These are phyloP conservation scores for Lodderomyces metapsilosis DNA, from an alignment of 1,139 yeast species.

Conservation along the genomic window DNA sequence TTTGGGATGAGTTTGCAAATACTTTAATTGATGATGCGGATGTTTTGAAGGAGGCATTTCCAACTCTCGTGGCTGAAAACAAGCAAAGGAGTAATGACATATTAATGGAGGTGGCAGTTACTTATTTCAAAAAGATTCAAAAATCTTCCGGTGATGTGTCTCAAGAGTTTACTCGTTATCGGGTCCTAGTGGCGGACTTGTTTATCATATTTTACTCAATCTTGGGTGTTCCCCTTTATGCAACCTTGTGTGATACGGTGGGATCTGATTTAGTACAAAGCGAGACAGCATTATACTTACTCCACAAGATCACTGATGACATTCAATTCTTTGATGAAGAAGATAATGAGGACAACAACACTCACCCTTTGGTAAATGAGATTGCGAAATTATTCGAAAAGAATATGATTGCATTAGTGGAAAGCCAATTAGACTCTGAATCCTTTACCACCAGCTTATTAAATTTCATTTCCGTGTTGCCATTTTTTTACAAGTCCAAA, in stretches of 20 bases:
- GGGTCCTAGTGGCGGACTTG: conserved; percentile 74
- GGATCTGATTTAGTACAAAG: conserved; percentile 33
- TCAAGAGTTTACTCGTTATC: conserved; percentile 60
- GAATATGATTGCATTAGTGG: conserved; percentile 24
- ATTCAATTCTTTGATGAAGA: conserved; percentile 46
- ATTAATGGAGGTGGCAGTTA: conserved; percentile 45
- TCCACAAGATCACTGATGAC: conserved; percentile 55
- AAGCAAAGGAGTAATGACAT: conserved; percentile 30
- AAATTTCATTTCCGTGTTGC: conserved; percentile 46
- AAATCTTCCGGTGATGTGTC: conserved; percentile 17
- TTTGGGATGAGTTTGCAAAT: conserved; percentile 80
- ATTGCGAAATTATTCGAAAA: conserved; percentile 26
- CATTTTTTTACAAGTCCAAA: conserved; percentile 48
- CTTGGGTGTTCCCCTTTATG: conserved; percentile 55
- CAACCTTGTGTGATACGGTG: conserved; percentile 47
- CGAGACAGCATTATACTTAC: conserved; percentile 68
- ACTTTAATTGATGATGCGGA: conserved; percentile 57
- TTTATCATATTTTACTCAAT: conserved; percentile 69
- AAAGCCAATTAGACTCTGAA: conserved; percentile 12
- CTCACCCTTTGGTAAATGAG: conserved; percentile 23
- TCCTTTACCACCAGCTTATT: conserved; percentile 11
- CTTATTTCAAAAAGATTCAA: conserved; percentile 64
- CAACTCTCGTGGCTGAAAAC: conserved; percentile 20
- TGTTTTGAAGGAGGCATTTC: conserved; percentile 30
- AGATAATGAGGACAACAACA: conserved; percentile 18